These are phyloP conservation scores for Magnolia changhungtana DNA, from an alignment of 164 flowering plant species.

Conservation along the genomic window DNA sequence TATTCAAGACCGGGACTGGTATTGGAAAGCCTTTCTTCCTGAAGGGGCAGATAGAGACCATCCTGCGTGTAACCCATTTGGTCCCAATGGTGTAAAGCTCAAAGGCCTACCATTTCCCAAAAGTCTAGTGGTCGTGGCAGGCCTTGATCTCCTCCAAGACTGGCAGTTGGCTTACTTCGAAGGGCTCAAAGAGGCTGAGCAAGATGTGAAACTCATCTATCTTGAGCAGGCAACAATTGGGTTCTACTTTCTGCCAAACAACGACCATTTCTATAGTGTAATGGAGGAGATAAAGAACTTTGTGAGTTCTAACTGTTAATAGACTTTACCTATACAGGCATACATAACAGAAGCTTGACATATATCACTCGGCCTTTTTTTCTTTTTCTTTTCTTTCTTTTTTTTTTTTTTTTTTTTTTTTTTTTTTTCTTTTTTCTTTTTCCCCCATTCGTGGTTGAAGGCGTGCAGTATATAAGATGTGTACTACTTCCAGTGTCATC, in stretches of 20 bases:
- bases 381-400: not conserved
- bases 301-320: conserved; percentile 47
- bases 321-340: conserved; percentile 18
- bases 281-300: conserved; percentile 73
- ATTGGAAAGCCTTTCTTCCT: conserved; percentile 84
- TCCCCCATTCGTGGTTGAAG: not conserved
- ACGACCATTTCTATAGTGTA: conserved; percentile 55
- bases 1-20: conserved; percentile 68
- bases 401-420: not conserved
- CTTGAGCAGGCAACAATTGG: conserved; percentile 76
- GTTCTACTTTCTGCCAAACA: conserved; percentile 82
- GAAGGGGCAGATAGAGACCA: conserved; percentile 73
- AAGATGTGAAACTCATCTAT: conserved; percentile 59
- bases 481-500: not conserved
- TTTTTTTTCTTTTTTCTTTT: not conserved
- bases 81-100: conserved; percentile 51
- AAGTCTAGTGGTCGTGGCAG: conserved; percentile 80
- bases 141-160: conserved; percentile 71
- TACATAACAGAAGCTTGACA: conserved; percentile 12
- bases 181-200: conserved; percentile 58
- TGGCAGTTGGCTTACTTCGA: conserved; percentile 74
- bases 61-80: conserved; percentile 75
- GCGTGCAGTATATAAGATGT: conserved; percentile 10
- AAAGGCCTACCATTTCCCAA: conserved; percentile 61
- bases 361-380: not conserved